Evolutionary conservation across 1,284 basidiomycete genomes (phyloP), one percentile per base, ranked within the genome.

Genomic region (Sporisorium graminicola): DNA sequence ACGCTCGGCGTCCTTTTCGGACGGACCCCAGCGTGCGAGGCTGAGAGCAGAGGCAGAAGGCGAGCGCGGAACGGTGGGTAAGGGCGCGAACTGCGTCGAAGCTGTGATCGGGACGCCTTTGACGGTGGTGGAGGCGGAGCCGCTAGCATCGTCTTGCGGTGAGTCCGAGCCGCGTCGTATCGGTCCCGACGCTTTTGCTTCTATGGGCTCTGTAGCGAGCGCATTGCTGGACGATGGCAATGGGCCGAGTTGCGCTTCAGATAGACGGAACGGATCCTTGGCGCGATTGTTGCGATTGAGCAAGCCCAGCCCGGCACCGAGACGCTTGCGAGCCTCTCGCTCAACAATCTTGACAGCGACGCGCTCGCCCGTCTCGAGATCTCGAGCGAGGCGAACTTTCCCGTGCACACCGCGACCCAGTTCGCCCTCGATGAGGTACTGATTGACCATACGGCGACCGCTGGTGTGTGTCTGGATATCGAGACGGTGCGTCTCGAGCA

Each of bases 341-440:
- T 82, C 80, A 5, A 85, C 84, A 24, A 85, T 85, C 62, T 85
- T 85, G 74, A 85, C 73, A 9, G 84, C 84, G 0, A 85, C 84
- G 12, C 69, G 74, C 44, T 83, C 78, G 37, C 80, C 79, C 7
- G 82, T 82, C 37, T 80, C 75, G 14, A 77, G 78, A 58, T 85
- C 80, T 18, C 71, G 69, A 12, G 84, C 84, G 8, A 83, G 69
- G 5, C 83, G 72, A 14, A 85, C 84, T 44, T 78, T 80, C 42
- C 84, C 84, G 46, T 84, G 82, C 5, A 83, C 82, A 37, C 84
- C 84, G 10, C 80, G 73, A 42, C 84, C 84, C 2, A 85, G 74
- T 58, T 85, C 83, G 18, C 70, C 73, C 42, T 82, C 82, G 42
- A 85, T 83, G 58, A 85, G 71, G 58, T 85, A 85, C 65, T 85